phyloP scores from a whole-genome alignment of 768 basidiomycete genomes.

The Agrocybe chaxingu region DNA sequence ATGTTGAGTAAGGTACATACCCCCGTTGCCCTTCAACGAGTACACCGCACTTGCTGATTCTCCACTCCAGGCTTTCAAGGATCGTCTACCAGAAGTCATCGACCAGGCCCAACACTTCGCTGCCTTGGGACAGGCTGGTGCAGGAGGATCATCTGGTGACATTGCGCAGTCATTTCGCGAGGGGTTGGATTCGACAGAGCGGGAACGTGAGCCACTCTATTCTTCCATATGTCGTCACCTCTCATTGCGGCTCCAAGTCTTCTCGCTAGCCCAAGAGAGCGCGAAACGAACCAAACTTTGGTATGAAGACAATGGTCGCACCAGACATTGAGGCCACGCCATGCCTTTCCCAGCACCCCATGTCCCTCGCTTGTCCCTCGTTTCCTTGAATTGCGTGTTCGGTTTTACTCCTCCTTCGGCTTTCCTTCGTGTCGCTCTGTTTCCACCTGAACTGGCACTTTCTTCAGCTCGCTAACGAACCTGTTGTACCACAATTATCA shows the following conservation, averaged over 20 bases:
- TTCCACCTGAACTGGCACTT: constrained; percentile 20
- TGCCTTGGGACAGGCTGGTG: constrained; percentile 57
- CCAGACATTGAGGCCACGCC: constrained; percentile 36
- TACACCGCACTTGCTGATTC: background rate
- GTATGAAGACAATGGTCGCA: constrained; percentile 73
- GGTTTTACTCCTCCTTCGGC: constrained; percentile 6
- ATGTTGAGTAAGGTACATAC: constrained; percentile 60
- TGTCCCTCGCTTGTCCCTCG: background rate
- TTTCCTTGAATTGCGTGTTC: constrained; percentile 14
- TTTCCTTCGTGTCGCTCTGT: background rate
- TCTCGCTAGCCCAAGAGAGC: constrained; percentile 81
- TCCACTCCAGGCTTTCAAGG: constrained; percentile 62
- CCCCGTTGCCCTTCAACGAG: background rate
- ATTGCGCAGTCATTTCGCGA: constrained; percentile 78
- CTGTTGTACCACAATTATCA: constrained; percentile 32
- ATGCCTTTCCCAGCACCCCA: background rate
- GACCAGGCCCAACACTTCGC: constrained; percentile 92
- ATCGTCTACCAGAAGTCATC: constrained; percentile 72
- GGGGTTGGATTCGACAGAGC: constrained; percentile 89
- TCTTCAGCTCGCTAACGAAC: constrained; percentile 65
- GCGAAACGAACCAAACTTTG: constrained; percentile 74
- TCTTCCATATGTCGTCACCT: background rate
- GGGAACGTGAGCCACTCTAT: constrained; percentile 63
- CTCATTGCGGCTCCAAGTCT: constrained; percentile 48
- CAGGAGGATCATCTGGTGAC: constrained; percentile 50